Evolutionary conservation across 2,329 filamentous ascomycete species (phyloP), one percentile per base, ranked within the genome.

Genomic region (Pseudomassariella vexata): DNA sequence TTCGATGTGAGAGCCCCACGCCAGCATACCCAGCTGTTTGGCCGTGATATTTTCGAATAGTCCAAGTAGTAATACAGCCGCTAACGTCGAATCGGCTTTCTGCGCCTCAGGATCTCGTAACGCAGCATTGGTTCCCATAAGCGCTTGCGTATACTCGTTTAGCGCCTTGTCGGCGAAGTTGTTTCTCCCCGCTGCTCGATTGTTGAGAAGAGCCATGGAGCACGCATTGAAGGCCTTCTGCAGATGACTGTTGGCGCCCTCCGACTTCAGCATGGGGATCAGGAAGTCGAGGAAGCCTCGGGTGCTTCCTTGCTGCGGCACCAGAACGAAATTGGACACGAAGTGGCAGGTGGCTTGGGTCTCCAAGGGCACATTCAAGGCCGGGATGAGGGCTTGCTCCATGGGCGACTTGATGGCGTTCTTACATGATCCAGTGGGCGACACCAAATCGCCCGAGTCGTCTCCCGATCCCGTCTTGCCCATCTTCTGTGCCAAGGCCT

Each of bases 1-100:
- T 38, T 79, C 71, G n/a, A 74, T 68, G 44, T 81, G 76, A 8
- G 74, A 75, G 4, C 73, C 73, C 76, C 76, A 81, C 2, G 74
- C 73, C 34, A 69, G 57, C 48, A 70, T 68, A 20, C 66, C 70
- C 30, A 72, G 55, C 32, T 71, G 65, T 36, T 66, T 70, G 9
- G 71, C 68, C 1, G 68, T 68, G 26, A 79, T 76, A 34, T 66
- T 73, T 55, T 81, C 77, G 38, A 76, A 82, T 15, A 79, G 57
- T 0, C 75, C 72, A 17, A 82, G 49, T 36, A 81, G 55, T 19
- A 82, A 53, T 11, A 81, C 73, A 1, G 76, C 65, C 3, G 72
- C 76, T 9, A 82, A 46, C 0, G 76, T 79, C 9, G 63, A 62
- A 46, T 82, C 77, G n/a, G 66, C 57, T 37, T 61, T 68, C 32